Percentiles rank a stretch among this genome's conserved stretches.
Evolutionary conservation across 2,329 filamentous ascomycete genomes (phyloP).

Genomic region (Claviceps fusiformis): DNA sequence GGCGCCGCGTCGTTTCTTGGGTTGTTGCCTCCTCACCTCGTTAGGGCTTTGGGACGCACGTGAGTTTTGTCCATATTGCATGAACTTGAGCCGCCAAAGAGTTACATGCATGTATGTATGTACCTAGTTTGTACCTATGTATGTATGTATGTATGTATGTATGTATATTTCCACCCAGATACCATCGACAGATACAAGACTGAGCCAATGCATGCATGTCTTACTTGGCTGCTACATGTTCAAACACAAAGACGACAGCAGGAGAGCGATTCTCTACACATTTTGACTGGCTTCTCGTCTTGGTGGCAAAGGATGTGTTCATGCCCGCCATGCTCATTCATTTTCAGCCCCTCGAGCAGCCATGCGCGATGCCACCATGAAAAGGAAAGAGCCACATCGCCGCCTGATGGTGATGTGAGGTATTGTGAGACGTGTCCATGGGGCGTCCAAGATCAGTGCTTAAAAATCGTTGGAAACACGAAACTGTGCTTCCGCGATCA

Average conservation of each 20-base stretch:
- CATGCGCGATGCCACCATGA: not conserved
- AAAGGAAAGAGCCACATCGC: not conserved
- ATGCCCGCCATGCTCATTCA: not conserved
- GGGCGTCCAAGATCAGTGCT: not conserved
- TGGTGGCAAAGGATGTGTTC: not conserved
- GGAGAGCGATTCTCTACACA: not conserved
- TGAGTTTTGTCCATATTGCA: not conserved
- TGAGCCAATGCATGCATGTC: too few species aligned
- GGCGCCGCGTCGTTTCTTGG: not conserved
- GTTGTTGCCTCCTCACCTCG: not conserved
- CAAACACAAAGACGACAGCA: not conserved
- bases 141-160: too few species aligned
- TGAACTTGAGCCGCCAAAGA: not conserved
- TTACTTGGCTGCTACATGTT: too few species aligned
- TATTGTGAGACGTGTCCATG: not conserved
- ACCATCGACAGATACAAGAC: too few species aligned
- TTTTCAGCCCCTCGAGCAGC: not conserved
- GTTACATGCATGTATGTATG: too few species aligned
- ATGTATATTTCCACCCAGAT: too few species aligned
- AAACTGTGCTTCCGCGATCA: not conserved
- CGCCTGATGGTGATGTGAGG: not conserved
- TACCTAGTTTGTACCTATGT: too few species aligned
- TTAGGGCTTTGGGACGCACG: not conserved
- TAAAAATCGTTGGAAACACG: not conserved
- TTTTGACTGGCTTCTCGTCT: not conserved